Percentiles rank a stretch among this genome's conserved stretches.
Conservation (phyloP, 352 stramenopile species). For the Phytopythium ostracodes region DNA sequence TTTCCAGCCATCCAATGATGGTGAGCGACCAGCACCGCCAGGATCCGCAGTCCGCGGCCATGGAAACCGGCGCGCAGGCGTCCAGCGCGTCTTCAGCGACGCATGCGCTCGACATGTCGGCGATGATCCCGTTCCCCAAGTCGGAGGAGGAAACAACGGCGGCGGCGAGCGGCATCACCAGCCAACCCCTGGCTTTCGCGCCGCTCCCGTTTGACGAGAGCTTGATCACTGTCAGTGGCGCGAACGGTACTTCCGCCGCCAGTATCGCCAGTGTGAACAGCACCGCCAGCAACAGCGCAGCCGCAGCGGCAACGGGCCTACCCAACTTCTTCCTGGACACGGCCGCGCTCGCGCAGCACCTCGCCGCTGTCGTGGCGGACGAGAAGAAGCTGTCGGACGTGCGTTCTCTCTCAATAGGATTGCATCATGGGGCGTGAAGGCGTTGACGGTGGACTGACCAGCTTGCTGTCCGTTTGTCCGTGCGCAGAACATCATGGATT, state of each 20-base stretch:
- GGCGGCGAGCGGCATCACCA: background rate
- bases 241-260: conserved; percentile 8
- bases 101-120: conserved; percentile 8
- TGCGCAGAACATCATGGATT: conserved; percentile 71
- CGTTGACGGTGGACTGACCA: too few species aligned
- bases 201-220: conserved; percentile 58
- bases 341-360: conserved; percentile 47
- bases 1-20: conserved; percentile 23
- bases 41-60: background rate
- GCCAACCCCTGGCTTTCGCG: conserved; percentile 19
- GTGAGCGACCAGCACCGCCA: conserved; percentile 30
- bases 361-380: conserved; percentile 59
- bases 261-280: background rate
- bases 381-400: conserved; percentile 83
- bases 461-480: conserved; percentile 4
- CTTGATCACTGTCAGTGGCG: conserved; percentile 29
- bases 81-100: conserved; percentile 2
- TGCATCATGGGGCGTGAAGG: too few species aligned
- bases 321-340: conserved; percentile 66
- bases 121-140: conserved; percentile 10
- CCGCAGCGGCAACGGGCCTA: conserved; percentile 1
- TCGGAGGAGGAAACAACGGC: conserved; percentile 2
- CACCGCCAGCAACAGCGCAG: conserved; percentile 16
- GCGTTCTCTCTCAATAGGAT: conserved; percentile 3
- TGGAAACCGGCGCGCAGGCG: background rate